A percentile compares a stretch with the other conserved stretches of the same genome.
phyloP scores from a whole-genome alignment of 768 basidiomycete genomes.

The Psilocybe tampanensis region DNA sequence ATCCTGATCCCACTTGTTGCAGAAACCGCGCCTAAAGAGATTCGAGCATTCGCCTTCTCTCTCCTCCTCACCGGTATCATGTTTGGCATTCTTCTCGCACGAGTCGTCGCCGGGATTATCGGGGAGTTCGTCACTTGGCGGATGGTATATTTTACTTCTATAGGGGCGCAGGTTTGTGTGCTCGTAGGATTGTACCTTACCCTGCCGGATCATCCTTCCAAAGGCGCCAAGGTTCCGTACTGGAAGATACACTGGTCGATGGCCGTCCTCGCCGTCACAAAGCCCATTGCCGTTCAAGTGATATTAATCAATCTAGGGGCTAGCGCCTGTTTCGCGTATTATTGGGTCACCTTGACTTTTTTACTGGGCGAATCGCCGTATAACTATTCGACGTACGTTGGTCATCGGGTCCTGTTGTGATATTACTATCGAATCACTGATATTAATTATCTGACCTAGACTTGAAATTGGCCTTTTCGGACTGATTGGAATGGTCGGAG shows the following conservation, averaged over 20 bases:
- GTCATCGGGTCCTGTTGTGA: not conserved
- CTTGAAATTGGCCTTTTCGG: slow-evolving; percentile 64
- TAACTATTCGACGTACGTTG: slow-evolving; percentile 67
- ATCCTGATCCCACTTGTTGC: slow-evolving; percentile 77
- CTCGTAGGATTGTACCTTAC: slow-evolving; percentile 58
- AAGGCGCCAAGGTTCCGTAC: slow-evolving; percentile 64
- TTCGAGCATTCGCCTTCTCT: slow-evolving; percentile 72
- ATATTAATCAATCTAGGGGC: slow-evolving; percentile 60
- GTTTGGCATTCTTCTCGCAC: slow-evolving; percentile 71
- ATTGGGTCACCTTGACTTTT: slow-evolving; percentile 80
- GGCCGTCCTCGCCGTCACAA: slow-evolving; percentile 71
- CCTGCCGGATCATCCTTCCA: slow-evolving; percentile 81
- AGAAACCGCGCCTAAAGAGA: slow-evolving; percentile 75
- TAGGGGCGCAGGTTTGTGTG: slow-evolving; percentile 66
- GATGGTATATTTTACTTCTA: slow-evolving; percentile 74
- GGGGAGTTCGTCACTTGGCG: slow-evolving; percentile 74
- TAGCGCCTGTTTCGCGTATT: slow-evolving; percentile 57
- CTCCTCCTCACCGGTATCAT: slow-evolving; percentile 69
- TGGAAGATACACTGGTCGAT: slow-evolving; percentile 69
- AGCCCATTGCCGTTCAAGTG: slow-evolving; percentile 74
- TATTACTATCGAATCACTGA: not conserved
- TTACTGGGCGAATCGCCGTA: slow-evolving; percentile 76
- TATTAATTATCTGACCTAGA: slow-evolving; percentile 14
- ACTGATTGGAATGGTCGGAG: slow-evolving; percentile 60
- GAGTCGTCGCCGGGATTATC: slow-evolving; percentile 75